A percentile compares a stretch with the other conserved stretches of the same genome.
Conservation (phyloP, 1,284 basidiomycete genomes). For the Bjerkandera adusta region DNA sequence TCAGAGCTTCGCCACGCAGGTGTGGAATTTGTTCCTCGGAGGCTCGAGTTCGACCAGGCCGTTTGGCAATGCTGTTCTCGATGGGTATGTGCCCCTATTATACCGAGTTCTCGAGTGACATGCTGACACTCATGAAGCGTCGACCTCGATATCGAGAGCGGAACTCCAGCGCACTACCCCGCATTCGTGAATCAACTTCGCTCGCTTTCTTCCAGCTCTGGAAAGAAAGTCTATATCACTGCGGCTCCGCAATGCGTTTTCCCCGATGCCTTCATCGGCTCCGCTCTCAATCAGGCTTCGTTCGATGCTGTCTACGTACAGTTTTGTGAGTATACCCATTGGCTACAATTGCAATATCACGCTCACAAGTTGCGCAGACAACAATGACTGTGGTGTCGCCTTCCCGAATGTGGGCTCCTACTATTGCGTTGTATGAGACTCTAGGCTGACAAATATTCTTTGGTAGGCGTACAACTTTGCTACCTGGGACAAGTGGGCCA, state of each 20-base stretch:
- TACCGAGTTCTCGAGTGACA: neutral
- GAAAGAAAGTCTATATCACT: constrained; percentile 54
- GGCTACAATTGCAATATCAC: neutral
- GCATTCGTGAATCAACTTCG: constrained; percentile 55
- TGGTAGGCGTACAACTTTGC: constrained; percentile 41
- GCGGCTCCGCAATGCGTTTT: constrained; percentile 60
- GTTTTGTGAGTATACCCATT: constrained; percentile 36
- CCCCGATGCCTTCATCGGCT: constrained; percentile 54
- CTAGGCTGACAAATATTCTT: neutral
- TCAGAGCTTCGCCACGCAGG: constrained; percentile 47
- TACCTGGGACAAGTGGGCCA: constrained; percentile 60
- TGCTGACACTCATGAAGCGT: constrained; percentile 34
- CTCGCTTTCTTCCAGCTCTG: constrained; percentile 39
- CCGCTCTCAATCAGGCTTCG: constrained; percentile 45
- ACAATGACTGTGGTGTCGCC: constrained; percentile 54
- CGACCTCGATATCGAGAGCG: constrained; percentile 67
- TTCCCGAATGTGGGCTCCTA: too few species aligned
- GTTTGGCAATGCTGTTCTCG: constrained; percentile 58
- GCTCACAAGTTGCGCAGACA: constrained; percentile 33
- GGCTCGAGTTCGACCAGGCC: constrained; percentile 50
- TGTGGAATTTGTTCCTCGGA: constrained; percentile 66
- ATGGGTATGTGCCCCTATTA: constrained; percentile 41
- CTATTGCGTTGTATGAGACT: constrained; percentile 7
- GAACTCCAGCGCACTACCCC: constrained; percentile 45
- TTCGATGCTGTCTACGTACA: constrained; percentile 66